Evolutionary conservation across 202 grass and related monocot species (phyloP), one percentile per base, ranked within the genome.

Genomic region (Musa balbisiana): DNA sequence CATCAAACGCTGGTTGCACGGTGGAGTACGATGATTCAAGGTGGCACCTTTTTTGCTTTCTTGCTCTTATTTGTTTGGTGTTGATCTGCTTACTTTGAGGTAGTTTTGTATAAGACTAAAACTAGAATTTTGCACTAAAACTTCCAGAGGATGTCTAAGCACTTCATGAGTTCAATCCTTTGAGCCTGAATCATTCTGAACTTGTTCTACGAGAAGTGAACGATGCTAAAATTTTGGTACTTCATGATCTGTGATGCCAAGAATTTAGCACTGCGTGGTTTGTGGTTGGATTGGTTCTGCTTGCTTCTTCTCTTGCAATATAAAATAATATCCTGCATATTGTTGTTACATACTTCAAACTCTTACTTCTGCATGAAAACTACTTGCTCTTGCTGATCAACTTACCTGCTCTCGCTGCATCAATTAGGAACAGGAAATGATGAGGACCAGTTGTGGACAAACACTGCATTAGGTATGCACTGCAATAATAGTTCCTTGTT

Each of bases 1-100:
- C 67, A 80, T 73, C 72, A 68, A 71, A 71, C 52, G 49, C 73
- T 69, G 24, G 11, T 20, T 13, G 12, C 75, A 53, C 53, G 81
- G 19, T 79, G 19, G 73, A 81, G 53, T 68, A 19, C 86, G 22
- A 19, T 86, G 22, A 20, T 83, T 83, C 67, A 22, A 11, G 43
- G 33, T 20, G 9, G 8, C 2, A 70, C 1, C 11, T 19, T 70
- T 21, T 16, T 70, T 13, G 21, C n/a, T 11, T 20, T 51, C 67
- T 51, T 70, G 50, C 9, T 70, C 67, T 51, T 21, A 10, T 70
- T 70, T 21, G 17, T 70, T 70, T 51, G 43, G 67, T 43, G 6
- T 70, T 70, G 67, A 70, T 20, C 11, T 51, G 43, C 33, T 10
- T 51, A 4, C 33, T 10, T 27, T 25, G 49, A 25, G 64, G 29